These are phyloP conservation scores for Ophiocordyceps robertsii DNA, from an alignment of 2,329 filamentous ascomycete species.

Conservation along the genomic window DNA sequence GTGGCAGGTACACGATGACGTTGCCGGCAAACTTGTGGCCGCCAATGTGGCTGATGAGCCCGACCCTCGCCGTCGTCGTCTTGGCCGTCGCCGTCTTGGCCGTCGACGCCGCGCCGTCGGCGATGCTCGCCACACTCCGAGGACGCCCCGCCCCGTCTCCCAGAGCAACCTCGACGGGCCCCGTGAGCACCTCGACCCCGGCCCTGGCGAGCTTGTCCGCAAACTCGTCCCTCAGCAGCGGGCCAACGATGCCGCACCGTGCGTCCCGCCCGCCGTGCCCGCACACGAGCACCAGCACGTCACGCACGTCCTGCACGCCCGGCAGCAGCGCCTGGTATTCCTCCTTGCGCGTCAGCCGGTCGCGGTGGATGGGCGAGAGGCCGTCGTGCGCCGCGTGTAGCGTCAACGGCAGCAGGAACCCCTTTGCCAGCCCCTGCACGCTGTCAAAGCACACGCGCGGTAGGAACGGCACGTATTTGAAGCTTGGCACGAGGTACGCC, in stretches of 20 bases:
- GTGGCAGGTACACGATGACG: conserved; percentile 68
- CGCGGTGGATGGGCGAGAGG: conserved; percentile 43
- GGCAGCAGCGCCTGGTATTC: conserved; percentile 37
- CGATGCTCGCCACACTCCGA: not conserved
- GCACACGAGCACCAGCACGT: conserved; percentile 73
- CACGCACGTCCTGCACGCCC: conserved; percentile 46
- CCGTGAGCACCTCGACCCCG: conserved; percentile 35
- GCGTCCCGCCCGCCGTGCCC: conserved; percentile 72
- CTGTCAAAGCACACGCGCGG: conserved; percentile 46
- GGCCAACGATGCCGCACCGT: conserved; percentile 71
- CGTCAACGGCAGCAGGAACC: conserved; percentile 49
- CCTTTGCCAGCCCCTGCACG: conserved; percentile 45
- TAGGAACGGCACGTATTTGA: conserved; percentile 65
- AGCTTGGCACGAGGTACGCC: conserved; percentile 68
- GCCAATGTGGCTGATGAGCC: conserved; percentile 64
- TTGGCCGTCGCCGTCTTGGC: conserved; percentile 1
- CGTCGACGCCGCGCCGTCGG: conserved; percentile 1
- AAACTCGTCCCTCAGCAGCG: conserved; percentile 60
- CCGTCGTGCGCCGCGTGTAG: conserved; percentile 49
- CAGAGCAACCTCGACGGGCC: conserved; percentile 23
- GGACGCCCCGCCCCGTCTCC: conserved; percentile 5
- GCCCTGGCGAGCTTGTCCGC: conserved; percentile 37
- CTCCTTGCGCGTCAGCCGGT: conserved; percentile 34
- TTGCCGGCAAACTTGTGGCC: conserved; percentile 82
- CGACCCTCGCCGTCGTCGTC: conserved; percentile 42